Base-by-base conservation (phyloP, 1,139 yeast genomes). In the Sugiyamaella japonica region DNA sequence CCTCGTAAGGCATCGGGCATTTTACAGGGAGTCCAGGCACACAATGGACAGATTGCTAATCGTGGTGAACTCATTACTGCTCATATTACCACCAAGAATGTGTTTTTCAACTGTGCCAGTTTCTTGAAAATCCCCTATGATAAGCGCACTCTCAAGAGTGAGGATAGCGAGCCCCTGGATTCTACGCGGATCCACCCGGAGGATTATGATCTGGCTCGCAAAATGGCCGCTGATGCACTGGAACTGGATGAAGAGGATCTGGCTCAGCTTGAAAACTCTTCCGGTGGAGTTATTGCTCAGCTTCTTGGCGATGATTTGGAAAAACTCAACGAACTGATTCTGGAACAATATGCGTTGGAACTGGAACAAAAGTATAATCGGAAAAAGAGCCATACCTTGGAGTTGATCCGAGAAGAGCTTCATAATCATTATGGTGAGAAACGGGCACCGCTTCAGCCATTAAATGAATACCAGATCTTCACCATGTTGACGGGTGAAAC, bases 101-200 rank as follows among this genome's bases (percentile, higher is more conserved):
- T 93, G 41, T 95, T 93, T 71, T 81, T 90, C 74, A 93, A 93
- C 70, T 89, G 97, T 69, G 89, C 98, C 0, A 87, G 96, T 32
- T 93, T 93, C 75, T 75, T 93, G 68, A 83, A 83, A 64, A 86
- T 93, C 59, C 93, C 96, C 0, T 84, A 84, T 70, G 88, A 83
- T 56, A 67, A 72, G 15, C 61, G 66, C n/a, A 61, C 71, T 23
- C 70, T 72, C 29, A 82, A 79, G 56, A 86, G 78, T 63, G 84
- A 72, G 63, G 82, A 84, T 41, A 81, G 87, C 41, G 98, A 93
- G 66, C 77, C 88, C 51, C 77, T 93, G 61, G 99, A 93, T 72
- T 91, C 95, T 37, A 93, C 99, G 0, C 82, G 99, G 73, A 90
- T 95, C 46, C 99, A 93, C 66, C 99, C 99, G 3, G 98, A 95